Conservation (phyloP, 2,329 filamentous ascomycete species). For the Aureobasidium pullulans region DNA sequence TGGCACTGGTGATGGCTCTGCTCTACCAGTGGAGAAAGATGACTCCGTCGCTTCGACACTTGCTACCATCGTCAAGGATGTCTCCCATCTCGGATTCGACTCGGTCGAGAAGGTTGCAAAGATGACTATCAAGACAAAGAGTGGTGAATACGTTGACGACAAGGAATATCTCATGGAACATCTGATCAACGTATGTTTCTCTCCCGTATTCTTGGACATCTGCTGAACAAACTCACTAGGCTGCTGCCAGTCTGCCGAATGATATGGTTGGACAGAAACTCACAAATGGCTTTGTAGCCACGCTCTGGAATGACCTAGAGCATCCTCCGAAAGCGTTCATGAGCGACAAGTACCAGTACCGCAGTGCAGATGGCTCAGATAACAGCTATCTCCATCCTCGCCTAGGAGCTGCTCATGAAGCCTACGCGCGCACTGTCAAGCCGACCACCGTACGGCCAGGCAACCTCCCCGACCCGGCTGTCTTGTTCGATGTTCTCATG, state of each 20-base stretch:
- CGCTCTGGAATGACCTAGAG: constrained; percentile 41
- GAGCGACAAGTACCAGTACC: constrained; percentile 38
- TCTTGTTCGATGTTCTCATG: constrained; percentile 62
- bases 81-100: constrained; percentile 30
- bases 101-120: constrained; percentile 31
- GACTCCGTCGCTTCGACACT: constrained; percentile 4
- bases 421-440: constrained; percentile 61
- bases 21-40: constrained; percentile 26
- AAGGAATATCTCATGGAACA: constrained; percentile 56
- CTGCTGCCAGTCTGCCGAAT: constrained; percentile 37
- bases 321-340: constrained; percentile 42
- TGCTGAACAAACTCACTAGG: constrained; percentile 18
- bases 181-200: constrained; percentile 39
- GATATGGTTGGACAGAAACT: constrained; percentile 33
- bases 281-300: constrained; percentile 38
- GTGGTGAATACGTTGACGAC: constrained; percentile 52
- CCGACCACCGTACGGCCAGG: constrained; percentile 50
- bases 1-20: constrained; percentile 39
- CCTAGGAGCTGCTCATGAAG: constrained; percentile 57
- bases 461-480: constrained; percentile 55
- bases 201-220: background rate
- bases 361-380: constrained; percentile 43
- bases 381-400: constrained; percentile 56
- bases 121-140: constrained; percentile 24
- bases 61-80: constrained; percentile 19